Evolutionary conservation across 208 protist species (phyloP).

Genomic region (Leishmania guyanensis): DNA sequence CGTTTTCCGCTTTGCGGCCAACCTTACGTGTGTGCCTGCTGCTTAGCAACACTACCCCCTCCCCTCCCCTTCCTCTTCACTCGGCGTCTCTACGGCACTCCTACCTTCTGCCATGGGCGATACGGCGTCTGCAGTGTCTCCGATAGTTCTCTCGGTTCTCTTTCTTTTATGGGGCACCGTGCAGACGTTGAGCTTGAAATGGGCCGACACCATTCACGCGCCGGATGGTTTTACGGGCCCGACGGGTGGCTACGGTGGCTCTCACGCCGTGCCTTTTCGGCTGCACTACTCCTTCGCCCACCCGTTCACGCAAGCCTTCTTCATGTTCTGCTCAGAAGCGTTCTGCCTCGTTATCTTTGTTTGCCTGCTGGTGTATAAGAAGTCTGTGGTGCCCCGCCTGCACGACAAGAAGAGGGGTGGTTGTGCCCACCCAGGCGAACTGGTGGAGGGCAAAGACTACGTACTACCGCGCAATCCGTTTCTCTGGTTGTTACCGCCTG

Average conservation of each 20-base stretch:
- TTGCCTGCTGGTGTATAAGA: conserved; percentile 30
- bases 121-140: not conserved
- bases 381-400: conserved; percentile 19
- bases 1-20: not conserved
- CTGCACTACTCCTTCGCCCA: conserved; percentile 67
- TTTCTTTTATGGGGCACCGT: conserved; percentile 64
- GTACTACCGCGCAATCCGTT: conserved; percentile 51
- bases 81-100: not conserved
- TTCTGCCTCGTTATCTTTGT: conserved; percentile 64
- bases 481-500: conserved; percentile 66
- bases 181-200: conserved; percentile 66
- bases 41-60: not conserved
- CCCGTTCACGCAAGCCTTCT: conserved; percentile 80
- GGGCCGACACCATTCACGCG: conserved; percentile 42
- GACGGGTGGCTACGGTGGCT: not conserved
- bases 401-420: not conserved
- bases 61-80: not conserved
- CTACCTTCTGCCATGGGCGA: conserved; percentile 1
- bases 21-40: not conserved
- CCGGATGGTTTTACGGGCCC: conserved; percentile 33
- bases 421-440: not conserved
- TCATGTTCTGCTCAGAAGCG: conserved; percentile 86
- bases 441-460: conserved; percentile 44
- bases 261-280: conserved; percentile 11
- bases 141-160: conserved; percentile 26